Conservation (phyloP, 306 rosid species). For the Cicer cuneatum region DNA sequence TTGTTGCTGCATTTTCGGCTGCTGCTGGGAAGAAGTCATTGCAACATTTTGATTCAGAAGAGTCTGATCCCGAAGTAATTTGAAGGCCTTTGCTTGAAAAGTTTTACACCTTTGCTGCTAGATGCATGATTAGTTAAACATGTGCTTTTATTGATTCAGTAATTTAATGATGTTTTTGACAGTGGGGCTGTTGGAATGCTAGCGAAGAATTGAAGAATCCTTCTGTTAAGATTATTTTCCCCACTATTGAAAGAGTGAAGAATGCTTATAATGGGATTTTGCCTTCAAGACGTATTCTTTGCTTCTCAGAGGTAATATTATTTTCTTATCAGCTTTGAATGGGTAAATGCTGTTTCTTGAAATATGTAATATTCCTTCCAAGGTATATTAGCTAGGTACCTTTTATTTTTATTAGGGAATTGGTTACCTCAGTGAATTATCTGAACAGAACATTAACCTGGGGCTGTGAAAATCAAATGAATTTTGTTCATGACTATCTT, state of each 20-base stretch:
- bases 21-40: conserved; percentile 77
- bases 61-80: conserved; percentile 82
- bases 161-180: conserved; percentile 48
- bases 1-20: conserved; percentile 77
- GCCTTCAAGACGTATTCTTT: conserved; percentile 75
- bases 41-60: conserved; percentile 74
- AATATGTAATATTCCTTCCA: background rate
- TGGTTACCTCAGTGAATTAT: conserved; percentile 3
- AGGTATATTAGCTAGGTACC: conserved; percentile 17
- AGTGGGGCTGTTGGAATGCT: conserved; percentile 92
- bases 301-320: conserved; percentile 76
- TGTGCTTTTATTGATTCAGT: conserved; percentile 32
- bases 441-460: background rate
- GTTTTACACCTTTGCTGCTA: conserved; percentile 32
- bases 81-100: conserved; percentile 35
- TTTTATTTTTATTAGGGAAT: conserved; percentile 8
- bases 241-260: conserved; percentile 78
- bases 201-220: conserved; percentile 68
- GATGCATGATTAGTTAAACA: conserved; percentile 28
- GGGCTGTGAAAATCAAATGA: conserved; percentile 1
- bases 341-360: conserved; percentile 10
- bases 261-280: conserved; percentile 58
- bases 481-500: background rate
- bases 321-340: conserved; percentile 36
- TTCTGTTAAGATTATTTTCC: conserved; percentile 72